Evolutionary conservation across 2,329 filamentous ascomycete genomes (phyloP), one percentile per base, ranked within the genome.

Genomic region (Xylaria sp.): DNA sequence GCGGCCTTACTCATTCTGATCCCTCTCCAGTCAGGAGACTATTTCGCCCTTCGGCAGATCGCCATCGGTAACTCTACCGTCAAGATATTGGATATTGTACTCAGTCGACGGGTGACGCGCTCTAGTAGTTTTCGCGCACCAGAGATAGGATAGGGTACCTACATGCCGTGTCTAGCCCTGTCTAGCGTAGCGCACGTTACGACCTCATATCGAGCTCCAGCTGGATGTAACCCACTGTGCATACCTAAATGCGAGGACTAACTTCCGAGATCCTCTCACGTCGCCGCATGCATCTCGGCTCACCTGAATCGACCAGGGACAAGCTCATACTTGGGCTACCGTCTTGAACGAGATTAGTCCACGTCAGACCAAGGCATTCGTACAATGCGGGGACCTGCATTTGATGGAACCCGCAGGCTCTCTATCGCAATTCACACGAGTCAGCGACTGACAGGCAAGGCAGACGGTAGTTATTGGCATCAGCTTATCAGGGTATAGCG

Each of bases 211-310:
- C 67, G 69, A 70, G 69, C 60, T 55, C 47, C n/a, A 64, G 60
- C 56, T 74, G 62, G 66, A 75, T 76, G 74, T 72, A 74, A 76
- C 75, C 70, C 75, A 74, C 71, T 72, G 24, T 71, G 74, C 74
- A 75, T 69, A 65, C 51, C 64, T 36, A 30, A 62, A 61, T 73
- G 73, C 72, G 71, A 74, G 66, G 70, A 66, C 71, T 72, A 71
- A 70, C 72, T 75, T 75, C 73, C 70, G 67, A 71, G 57, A 72
- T 70, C 55, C 63, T 69, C 68, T 65, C 73, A 70, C 65, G 71
- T 72, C 73, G 73, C 74, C 73, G 74, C 73, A 75, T 69, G 68
- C 70, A 61, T 61, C 69, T 71, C 69, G 71, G 71, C 72, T 74
- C 67, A 71, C 72, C 72, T 73, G 69, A 74, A 75, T 61, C 58